Percentiles rank a stretch among this genome's conserved stretches.
Evolutionary conservation across 202 grass and related monocot genomes (phyloP).

Genomic region (Elaeis oleifera): DNA sequence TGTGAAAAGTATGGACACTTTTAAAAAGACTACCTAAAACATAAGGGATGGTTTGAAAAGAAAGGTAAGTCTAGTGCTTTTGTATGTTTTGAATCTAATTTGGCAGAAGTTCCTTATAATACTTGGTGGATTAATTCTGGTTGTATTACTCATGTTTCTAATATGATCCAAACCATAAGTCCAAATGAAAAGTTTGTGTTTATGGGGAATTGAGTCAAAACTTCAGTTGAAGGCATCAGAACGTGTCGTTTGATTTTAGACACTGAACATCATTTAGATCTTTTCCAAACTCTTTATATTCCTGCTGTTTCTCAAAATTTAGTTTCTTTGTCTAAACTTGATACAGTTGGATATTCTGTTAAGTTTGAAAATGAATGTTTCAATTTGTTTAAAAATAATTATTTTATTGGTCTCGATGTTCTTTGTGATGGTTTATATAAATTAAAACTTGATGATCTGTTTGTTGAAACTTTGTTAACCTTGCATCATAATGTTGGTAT

Average conservation of each 20-base stretch:
- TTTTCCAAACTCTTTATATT: no score
- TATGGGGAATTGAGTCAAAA: not conserved
- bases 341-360: not conserved
- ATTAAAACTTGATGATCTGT: not conserved
- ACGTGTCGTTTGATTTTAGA: not conserved
- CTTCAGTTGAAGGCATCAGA: not conserved
- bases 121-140: no score
- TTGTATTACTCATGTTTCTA: not conserved
- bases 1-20: no score
- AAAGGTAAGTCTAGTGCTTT: not conserved
- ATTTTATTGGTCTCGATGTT: not conserved
- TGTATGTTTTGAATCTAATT: not conserved
- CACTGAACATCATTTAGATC: not conserved
- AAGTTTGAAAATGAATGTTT: constrained; percentile 2
- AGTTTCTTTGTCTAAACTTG: not conserved
- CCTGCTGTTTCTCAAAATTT: not conserved
- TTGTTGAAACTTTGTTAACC: not conserved
- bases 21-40: no score
- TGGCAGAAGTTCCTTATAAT: not conserved
- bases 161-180: constrained; percentile 5
- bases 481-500: no score
- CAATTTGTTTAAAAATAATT: not conserved
- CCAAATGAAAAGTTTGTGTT: not conserved
- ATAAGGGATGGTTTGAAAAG: not conserved
- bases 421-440: not conserved